phyloP scores from a whole-genome alignment of 1,139 yeast species.

The Blastobotrys serpentis region DNA sequence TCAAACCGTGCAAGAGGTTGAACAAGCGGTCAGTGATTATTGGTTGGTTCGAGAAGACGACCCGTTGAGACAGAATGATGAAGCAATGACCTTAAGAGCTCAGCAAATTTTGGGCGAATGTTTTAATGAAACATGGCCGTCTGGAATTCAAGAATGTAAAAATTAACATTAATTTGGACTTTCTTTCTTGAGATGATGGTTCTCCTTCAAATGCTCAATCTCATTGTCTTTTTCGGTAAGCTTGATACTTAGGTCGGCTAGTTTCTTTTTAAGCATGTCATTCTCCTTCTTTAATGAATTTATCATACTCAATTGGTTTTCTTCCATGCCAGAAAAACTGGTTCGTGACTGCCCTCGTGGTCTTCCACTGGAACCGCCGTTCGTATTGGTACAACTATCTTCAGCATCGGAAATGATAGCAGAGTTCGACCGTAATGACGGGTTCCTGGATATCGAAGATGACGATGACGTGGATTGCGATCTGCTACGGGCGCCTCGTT shows the following conservation, averaged over 20 bases:
- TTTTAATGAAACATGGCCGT: constrained; percentile 66
- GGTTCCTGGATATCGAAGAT: constrained; percentile 33
- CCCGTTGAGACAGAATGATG: constrained; percentile 43
- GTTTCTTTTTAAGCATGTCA: constrained; percentile 34
- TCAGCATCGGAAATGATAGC: constrained; percentile 31
- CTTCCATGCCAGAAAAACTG: constrained; percentile 22
- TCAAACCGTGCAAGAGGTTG: constrained; percentile 59
- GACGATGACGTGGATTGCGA: constrained; percentile 35
- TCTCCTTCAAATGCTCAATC: constrained; percentile 28
- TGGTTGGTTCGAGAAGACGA: constrained; percentile 46
- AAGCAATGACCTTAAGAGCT: constrained; percentile 46
- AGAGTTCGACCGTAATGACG: constrained; percentile 32
- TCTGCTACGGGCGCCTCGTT: constrained; percentile 31
- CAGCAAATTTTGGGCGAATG: constrained; percentile 50
- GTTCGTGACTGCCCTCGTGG: constrained; percentile 22
- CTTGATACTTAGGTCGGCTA: constrained; percentile 35
- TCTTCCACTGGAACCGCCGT: background rate
- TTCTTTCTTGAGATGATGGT: constrained; percentile 4
- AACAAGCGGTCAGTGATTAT: constrained; percentile 59
- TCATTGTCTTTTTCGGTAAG: constrained; percentile 35
- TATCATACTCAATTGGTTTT: constrained; percentile 11
- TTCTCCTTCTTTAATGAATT: constrained; percentile 33
- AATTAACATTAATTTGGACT: constrained; percentile 11
- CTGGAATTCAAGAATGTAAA: constrained; percentile 62
- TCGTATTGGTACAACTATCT: constrained; percentile 18